Percentiles rank a stretch among this genome's conserved stretches.
Evolutionary conservation across 345 rosid genomes (phyloP).

Genomic region (Ailanthus altissimus): DNA sequence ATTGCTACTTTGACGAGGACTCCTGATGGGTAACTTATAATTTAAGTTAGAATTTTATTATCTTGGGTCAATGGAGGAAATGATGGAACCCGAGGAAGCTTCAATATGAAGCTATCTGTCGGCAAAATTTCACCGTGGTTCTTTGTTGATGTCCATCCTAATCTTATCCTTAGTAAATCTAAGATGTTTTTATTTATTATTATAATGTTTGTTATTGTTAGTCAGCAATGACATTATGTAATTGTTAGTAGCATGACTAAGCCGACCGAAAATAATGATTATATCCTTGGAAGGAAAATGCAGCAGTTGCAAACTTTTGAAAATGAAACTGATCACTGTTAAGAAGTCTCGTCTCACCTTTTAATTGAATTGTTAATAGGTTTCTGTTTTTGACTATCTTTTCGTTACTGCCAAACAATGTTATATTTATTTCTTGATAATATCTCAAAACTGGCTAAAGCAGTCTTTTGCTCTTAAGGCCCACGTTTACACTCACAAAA

Average conservation of each 20-base stretch:
- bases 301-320: not conserved
- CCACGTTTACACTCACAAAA: too few relatives aligned
- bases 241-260: slow-evolving; percentile 14
- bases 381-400: slow-evolving; percentile 7
- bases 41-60: slow-evolving; percentile 2
- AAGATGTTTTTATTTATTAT: slow-evolving; percentile 4
- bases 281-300: slow-evolving; percentile 13
- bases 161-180: slow-evolving; percentile 19
- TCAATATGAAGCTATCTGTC: slow-evolving; percentile 16
- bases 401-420: too few relatives aligned
- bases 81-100: slow-evolving; percentile 17
- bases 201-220: not conserved
- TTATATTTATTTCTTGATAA: too few relatives aligned
- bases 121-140: slow-evolving; percentile 8
- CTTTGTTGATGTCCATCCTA: slow-evolving; percentile 17
- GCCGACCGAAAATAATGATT: slow-evolving; percentile 26
- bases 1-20: not conserved
- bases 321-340: not conserved
- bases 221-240: slow-evolving; percentile 17
- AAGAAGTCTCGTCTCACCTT: not conserved
- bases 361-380: not conserved
- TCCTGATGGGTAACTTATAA: not conserved
- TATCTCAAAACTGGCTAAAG: too few relatives aligned
- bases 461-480: too few relatives aligned
- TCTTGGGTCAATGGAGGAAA: slow-evolving; percentile 2